Base-by-base conservation (phyloP, 176 grass and related monocot genomes). In the Pharus latifolius region DNA sequence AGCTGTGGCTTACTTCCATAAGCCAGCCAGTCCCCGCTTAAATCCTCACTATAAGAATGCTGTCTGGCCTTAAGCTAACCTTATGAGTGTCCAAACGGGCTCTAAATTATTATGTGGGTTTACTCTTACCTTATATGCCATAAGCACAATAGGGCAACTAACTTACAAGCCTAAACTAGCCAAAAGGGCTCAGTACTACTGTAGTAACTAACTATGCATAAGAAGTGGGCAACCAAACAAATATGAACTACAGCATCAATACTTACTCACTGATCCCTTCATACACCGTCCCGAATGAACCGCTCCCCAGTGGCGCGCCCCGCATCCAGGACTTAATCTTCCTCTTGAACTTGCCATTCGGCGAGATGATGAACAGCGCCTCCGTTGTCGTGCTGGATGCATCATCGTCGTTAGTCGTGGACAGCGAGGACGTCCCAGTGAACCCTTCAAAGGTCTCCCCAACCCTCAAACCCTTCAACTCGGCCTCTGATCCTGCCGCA, bases 181-280 rank as follows among this genome's bases (percentile, higher is more conserved):
- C 29, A 55, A 41, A 56, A 19, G n/a, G 32, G 7, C 32, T 28
- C 10, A 31, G 2, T 63, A 48, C 11, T 4, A 53, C 25, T 60
- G n/a, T 63, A 6, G 23, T 20, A 60, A 60, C 10, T 38, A 67
- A 67, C 6, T 13, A 60, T 17, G 8, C 16, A 56, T 37, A 62
- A 1, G 24, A 48, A 3, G 57, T 56, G 40, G 45, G 16, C 18
- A 14, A 0, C 40, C 38, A 64, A 56, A 17, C 17, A 75, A 63
- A 63, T 56, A 34, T 11, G 34, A 63, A 26, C 25, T 41, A 52
- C 22, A 75, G 71, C 60, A 67, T 41, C 34, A 13, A 22, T 32
- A 94, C 96, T 99, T 94, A 99, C 96, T 99, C 96, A 60, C 90
- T 99, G 62, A 94, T 94, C 48, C 83, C 96, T 68, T 99, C 90